A percentile compares a stretch with the other conserved stretches of the same genome.
These are phyloP conservation scores for Dactylellina leptospora DNA, from an alignment of 2,329 filamentous ascomycete species.

Conservation along the genomic window DNA sequence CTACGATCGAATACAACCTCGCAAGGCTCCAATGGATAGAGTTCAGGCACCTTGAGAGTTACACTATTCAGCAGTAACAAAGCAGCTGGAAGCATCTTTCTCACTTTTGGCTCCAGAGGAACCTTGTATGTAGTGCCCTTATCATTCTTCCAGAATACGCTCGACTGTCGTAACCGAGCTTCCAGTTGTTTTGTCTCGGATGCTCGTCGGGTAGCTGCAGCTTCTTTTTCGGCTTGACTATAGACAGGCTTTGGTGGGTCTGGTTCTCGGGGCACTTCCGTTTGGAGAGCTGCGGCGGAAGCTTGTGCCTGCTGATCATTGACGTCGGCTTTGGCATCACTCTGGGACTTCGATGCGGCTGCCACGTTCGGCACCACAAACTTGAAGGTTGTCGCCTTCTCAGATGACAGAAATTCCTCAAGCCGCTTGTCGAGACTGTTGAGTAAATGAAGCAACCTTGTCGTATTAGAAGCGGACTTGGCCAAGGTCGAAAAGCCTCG, in stretches of 20 bases:
- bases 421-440: slow-evolving; percentile 54
- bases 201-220: slow-evolving; percentile 38
- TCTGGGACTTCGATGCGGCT: not conserved
- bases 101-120: slow-evolving; percentile 53
- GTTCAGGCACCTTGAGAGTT: slow-evolving; percentile 50
- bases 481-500: slow-evolving; percentile 51
- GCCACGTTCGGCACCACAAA: slow-evolving; percentile 54
- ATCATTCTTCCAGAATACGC: slow-evolving; percentile 52
- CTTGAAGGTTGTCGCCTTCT: slow-evolving; percentile 54
- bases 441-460: slow-evolving; percentile 54
- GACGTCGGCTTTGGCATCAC: slow-evolving; percentile 32
- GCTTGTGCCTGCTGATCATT: slow-evolving; percentile 24
- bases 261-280: slow-evolving; percentile 5
- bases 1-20: slow-evolving; percentile 45
- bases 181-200: slow-evolving; percentile 54
- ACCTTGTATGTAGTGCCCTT: slow-evolving; percentile 53
- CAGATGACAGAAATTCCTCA: slow-evolving; percentile 51
- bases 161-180: slow-evolving; percentile 52
- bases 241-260: slow-evolving; percentile 25
- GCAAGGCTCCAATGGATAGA: slow-evolving; percentile 53
- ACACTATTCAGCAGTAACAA: slow-evolving; percentile 48
- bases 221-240: slow-evolving; percentile 34
- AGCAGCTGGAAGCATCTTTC: slow-evolving; percentile 50
- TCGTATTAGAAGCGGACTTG: slow-evolving; percentile 38
- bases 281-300: slow-evolving; percentile 1